Conservation (phyloP, 2,329 filamentous ascomycete species). For the Niveomyces coronatus region DNA sequence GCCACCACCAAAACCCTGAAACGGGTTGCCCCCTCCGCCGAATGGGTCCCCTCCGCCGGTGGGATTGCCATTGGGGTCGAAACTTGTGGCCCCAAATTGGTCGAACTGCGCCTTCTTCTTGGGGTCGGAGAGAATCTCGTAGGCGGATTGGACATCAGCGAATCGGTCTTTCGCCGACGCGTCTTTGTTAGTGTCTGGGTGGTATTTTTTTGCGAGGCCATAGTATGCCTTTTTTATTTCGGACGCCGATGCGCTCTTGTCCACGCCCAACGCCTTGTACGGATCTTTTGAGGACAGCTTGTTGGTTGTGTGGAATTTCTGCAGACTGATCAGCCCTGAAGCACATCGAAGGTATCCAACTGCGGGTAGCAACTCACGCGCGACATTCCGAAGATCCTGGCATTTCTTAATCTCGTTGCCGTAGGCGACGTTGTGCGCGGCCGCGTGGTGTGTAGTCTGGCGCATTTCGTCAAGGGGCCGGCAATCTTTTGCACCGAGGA, state of each 20-base stretch:
- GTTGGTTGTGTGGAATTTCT: conserved; percentile 53
- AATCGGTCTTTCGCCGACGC: conserved; percentile 89
- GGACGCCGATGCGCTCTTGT: conserved; percentile 64
- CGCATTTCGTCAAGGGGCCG: conserved; percentile 29
- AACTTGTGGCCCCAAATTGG: conserved; percentile 78
- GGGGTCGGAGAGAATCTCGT: conserved; percentile 85
- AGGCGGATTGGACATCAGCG: conserved; percentile 82
- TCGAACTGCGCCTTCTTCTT: conserved; percentile 92
- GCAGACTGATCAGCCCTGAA: conserved; percentile 5
- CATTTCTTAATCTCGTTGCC: conserved; percentile 14
- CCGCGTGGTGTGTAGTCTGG: conserved; percentile 22
- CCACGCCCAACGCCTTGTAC: conserved; percentile 77
- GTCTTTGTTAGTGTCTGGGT: conserved; percentile 97
- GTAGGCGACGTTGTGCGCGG: conserved; percentile 11
- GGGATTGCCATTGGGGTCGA: conserved; percentile 63
- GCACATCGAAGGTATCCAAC: not conserved
- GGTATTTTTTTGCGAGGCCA: conserved; percentile 91
- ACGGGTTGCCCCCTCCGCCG: conserved; percentile 54
- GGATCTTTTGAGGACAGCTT: conserved; percentile 58
- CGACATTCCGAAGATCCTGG: conserved; percentile 13
- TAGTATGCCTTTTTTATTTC: conserved; percentile 99
- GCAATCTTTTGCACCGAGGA: conserved; percentile 30
- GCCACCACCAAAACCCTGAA: conserved; percentile 46
- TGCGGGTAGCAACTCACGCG: conserved; percentile 18
- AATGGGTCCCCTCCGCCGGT: conserved; percentile 51